A percentile compares a stretch with the other conserved stretches of the same genome.
Evolutionary conservation across 305 asterid genomes (phyloP).

Genomic region (Rubia balearica): DNA sequence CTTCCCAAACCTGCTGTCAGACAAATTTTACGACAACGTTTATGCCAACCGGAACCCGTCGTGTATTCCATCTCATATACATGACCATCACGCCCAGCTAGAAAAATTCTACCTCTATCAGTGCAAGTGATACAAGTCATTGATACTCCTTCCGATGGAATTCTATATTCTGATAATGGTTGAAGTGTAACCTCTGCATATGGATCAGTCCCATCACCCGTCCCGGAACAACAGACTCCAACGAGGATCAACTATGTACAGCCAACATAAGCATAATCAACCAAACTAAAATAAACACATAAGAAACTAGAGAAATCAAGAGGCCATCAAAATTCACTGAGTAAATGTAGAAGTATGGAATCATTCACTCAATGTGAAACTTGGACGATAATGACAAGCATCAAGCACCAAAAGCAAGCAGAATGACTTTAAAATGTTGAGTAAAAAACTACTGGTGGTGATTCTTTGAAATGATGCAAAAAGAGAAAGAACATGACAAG

Average conservation of each 20-base stretch:
- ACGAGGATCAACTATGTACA: constrained; percentile 73
- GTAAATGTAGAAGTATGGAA: not conserved
- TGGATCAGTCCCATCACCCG: constrained; percentile 81
- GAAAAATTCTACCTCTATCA: constrained; percentile 70
- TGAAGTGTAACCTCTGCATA: constrained; percentile 85
- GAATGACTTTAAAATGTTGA: not conserved
- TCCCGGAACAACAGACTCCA: constrained; percentile 95
- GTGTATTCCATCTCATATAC: constrained; percentile 87
- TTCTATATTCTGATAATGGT: constrained; percentile 80
- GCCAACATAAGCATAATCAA: constrained; percentile 18
- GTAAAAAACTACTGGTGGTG: not conserved
- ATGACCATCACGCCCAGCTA: constrained; percentile 98
- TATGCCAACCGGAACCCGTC: constrained; percentile 94
- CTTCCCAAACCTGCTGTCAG: constrained; percentile 85
- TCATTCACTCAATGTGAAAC: not conserved
- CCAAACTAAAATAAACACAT: constrained; percentile 8
- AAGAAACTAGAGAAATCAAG: not conserved
- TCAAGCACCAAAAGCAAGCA: not conserved
- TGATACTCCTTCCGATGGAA: constrained; percentile 95
- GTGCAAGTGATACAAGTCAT: constrained; percentile 97
- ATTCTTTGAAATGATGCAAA: not conserved
- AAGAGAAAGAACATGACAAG: not conserved
- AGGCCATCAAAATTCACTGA: not conserved
- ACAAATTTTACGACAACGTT: constrained; percentile 84
- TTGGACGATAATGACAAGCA: not conserved